A percentile compares a stretch with the other conserved stretches of the same genome.
These are phyloP conservation scores for Penicillium paxilli DNA, from an alignment of 495 filamentous ascomycete genomes.

Conservation along the genomic window DNA sequence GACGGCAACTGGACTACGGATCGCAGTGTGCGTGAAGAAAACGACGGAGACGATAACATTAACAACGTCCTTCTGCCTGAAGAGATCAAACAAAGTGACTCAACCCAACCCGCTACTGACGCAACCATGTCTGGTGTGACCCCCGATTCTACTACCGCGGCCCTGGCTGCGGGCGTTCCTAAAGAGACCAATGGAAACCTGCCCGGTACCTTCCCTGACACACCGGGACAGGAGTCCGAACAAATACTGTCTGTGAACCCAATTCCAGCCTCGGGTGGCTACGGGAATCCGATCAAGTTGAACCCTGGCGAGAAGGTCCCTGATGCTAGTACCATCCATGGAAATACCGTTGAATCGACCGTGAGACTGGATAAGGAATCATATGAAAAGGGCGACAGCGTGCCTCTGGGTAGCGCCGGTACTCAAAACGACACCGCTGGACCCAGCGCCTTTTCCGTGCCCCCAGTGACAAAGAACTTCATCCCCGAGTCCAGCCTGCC, in stretches of 20 bases:
- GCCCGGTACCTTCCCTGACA: slow-evolving; percentile 81
- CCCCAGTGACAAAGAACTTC: slow-evolving; percentile 61
- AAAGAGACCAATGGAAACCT: slow-evolving; percentile 55
- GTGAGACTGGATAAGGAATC: slow-evolving; percentile 80
- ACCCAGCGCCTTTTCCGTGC: slow-evolving; percentile 52
- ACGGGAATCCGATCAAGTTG: slow-evolving; percentile 77
- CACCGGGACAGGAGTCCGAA: slow-evolving; percentile 60
- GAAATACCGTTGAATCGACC: slow-evolving; percentile 50
- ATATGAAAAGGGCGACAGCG: slow-evolving; percentile 72
- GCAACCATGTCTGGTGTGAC: slow-evolving; percentile 65
- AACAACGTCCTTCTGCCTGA: slow-evolving; percentile 87
- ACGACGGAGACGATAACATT: slow-evolving; percentile 72
- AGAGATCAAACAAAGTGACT: slow-evolving; percentile 51
- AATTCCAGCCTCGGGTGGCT: slow-evolving; percentile 71
- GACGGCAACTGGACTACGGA: slow-evolving; percentile 86
- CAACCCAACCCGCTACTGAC: slow-evolving; percentile 23
- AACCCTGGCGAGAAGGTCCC: slow-evolving; percentile 81
- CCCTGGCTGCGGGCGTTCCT: slow-evolving; percentile 66
- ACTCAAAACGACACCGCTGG: slow-evolving; percentile 13
- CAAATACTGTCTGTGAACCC: slow-evolving; percentile 61
- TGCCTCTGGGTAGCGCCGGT: slow-evolving; percentile 28
- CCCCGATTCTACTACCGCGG: slow-evolving; percentile 73
- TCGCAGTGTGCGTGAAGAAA: slow-evolving; percentile 72
- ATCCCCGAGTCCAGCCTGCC: slow-evolving; percentile 89
- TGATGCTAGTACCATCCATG: slow-evolving; percentile 49